Conservation (phyloP, 768 basidiomycete species). For the Kwoniella heveanensis region DNA sequence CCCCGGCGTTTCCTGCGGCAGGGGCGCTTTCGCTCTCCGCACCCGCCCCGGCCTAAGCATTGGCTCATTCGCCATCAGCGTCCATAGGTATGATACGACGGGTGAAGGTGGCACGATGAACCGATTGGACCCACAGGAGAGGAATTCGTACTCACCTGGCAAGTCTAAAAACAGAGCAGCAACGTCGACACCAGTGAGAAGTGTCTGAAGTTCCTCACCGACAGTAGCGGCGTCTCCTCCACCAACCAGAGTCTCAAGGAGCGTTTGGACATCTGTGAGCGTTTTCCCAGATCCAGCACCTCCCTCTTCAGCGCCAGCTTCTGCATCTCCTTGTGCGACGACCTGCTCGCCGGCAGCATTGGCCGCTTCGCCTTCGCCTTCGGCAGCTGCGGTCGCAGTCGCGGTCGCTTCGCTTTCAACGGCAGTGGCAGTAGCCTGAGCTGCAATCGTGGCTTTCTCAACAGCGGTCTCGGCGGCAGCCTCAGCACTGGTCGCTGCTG, state of each 20-base stretch:
- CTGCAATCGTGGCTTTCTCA: too few relatives aligned
- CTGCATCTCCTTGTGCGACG: constrained; percentile 60
- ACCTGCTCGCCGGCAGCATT: constrained; percentile 51
- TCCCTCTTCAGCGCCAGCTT: constrained; percentile 11
- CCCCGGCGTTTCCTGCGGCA: neutral
- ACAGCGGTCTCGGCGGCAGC: constrained; percentile 3
- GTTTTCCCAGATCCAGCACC: too few relatives aligned
- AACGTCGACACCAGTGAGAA: neutral
- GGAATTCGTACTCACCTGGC: neutral
- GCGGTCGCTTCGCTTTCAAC: constrained; percentile 29
- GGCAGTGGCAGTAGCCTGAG: too few relatives aligned
- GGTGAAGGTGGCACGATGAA: too few relatives aligned
- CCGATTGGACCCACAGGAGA: too few relatives aligned
- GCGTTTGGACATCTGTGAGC: neutral
- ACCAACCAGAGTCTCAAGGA: neutral
- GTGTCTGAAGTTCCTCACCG: neutral
- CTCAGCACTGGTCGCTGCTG: neutral
- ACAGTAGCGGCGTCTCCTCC: neutral
- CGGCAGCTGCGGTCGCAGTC: constrained; percentile 18
- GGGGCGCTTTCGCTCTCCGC: neutral
- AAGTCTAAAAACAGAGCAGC: neutral
- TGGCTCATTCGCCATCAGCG: neutral
- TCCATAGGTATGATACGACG: too few relatives aligned
- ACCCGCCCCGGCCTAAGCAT: neutral
- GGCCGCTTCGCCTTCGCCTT: constrained; percentile 43